phyloP scores from a whole-genome alignment of 139 green algal genomes.

The Picocystis salinarum region DNA sequence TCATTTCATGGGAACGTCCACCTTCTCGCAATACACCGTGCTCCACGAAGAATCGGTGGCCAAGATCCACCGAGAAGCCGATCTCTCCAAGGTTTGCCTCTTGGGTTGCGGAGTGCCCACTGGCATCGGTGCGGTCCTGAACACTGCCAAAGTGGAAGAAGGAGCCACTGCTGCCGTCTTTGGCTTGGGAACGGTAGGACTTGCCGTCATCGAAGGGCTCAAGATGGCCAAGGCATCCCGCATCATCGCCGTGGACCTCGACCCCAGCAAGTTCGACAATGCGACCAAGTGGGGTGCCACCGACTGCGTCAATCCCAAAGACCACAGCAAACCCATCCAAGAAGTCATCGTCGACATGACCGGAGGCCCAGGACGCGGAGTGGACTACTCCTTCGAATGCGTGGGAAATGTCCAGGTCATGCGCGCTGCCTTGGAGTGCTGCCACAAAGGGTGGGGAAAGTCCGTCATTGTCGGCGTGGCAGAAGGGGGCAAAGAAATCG shows the following conservation, averaged over 20 bases:
- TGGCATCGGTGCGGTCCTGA: slow-evolving; percentile 82
- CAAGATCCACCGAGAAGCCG: slow-evolving; percentile 5
- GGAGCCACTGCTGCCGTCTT: slow-evolving; percentile 61
- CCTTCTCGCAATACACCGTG: slow-evolving; percentile 95
- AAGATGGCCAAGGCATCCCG: slow-evolving; percentile 43
- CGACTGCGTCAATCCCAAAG: slow-evolving; percentile 69
- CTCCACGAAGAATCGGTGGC: slow-evolving; percentile 51
- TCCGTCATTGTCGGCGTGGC: slow-evolving; percentile 52
- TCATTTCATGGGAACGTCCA: slow-evolving; percentile 98
- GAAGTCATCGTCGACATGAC: slow-evolving; percentile 73
- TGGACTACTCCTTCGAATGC: slow-evolving; percentile 91
- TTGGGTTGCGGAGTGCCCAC: slow-evolving; percentile 75
- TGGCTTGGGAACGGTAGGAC: slow-evolving; percentile 53
- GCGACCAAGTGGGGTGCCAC: slow-evolving; percentile 20
- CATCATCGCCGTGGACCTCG: slow-evolving; percentile 87
- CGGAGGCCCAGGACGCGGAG: slow-evolving; percentile 72
- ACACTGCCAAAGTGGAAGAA: slow-evolving; percentile 79
- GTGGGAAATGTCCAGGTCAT: slow-evolving; percentile 85
- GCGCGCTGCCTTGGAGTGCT: slow-evolving; percentile 79
- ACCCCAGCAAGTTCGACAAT: slow-evolving; percentile 62
- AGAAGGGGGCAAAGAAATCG: slow-evolving; percentile 66
- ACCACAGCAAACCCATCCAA: slow-evolving; percentile 61
- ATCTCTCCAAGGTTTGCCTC: slow-evolving; percentile 55
- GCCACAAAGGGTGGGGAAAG: slow-evolving; percentile 39
- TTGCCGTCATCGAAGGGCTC: slow-evolving; percentile 75